Conservation (phyloP, 192 early-diverging fungal species). For the Lobosporangium transversale region DNA sequence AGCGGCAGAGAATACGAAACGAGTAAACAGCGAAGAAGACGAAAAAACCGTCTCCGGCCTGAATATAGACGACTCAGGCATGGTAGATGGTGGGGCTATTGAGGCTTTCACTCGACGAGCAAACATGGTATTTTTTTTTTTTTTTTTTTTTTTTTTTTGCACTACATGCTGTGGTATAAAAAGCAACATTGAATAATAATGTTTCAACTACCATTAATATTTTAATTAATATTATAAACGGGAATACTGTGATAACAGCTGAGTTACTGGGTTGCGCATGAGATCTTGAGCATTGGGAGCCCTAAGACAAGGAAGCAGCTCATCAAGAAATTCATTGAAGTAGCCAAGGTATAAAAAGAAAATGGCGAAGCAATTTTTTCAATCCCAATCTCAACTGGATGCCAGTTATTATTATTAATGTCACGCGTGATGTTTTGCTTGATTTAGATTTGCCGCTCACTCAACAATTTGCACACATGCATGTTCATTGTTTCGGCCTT, state of each 20-base stretch:
- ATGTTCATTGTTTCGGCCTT: slow-evolving; percentile 73
- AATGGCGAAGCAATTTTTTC: too few relatives aligned
- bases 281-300: slow-evolving; percentile 57
- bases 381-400: too few relatives aligned
- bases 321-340: slow-evolving; percentile 67
- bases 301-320: slow-evolving; percentile 58
- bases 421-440: background rate
- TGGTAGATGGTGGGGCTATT: slow-evolving; percentile 49
- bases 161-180: background rate
- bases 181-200: background rate
- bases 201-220: too few relatives aligned
- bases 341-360: slow-evolving; percentile 55
- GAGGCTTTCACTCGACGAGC: slow-evolving; percentile 65
- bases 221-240: too few relatives aligned
- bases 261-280: slow-evolving; percentile 69
- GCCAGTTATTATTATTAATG: background rate
- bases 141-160: background rate
- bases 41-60: slow-evolving; percentile 5
- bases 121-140: slow-evolving; percentile 61
- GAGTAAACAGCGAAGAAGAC: background rate
- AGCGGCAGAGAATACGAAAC: slow-evolving; percentile 20
- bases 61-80: slow-evolving; percentile 1
- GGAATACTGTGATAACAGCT: too few relatives aligned
- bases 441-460: slow-evolving; percentile 56
- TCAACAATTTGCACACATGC: slow-evolving; percentile 74